Conservation (phyloP, 192 early-diverging fungal genomes). For the Podila horticola region DNA sequence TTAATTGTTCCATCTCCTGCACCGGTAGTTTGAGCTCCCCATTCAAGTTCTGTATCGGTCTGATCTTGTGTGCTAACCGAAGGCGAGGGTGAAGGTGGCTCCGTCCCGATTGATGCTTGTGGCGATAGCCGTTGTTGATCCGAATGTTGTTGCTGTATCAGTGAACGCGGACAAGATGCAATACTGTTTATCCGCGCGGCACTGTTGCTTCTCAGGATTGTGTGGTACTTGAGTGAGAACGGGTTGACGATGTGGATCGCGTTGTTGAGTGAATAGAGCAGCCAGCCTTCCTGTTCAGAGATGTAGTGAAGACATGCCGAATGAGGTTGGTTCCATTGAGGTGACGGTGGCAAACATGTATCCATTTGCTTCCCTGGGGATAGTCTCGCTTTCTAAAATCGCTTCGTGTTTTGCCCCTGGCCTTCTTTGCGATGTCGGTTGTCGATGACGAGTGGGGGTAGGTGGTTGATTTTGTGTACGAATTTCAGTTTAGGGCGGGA, state of each 20-base stretch:
- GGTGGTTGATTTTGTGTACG: background rate
- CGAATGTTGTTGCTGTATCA: background rate
- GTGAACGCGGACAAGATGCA: constrained; percentile 2
- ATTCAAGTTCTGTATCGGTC: no score
- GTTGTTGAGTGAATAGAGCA: constrained; percentile 40
- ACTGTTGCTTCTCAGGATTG: constrained; percentile 6
- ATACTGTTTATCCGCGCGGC: constrained; percentile 23
- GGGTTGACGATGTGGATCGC: constrained; percentile 45
- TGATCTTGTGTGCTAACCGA: background rate
- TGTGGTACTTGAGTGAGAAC: constrained; percentile 37
- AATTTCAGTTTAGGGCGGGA: no score
- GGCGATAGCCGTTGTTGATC: background rate
- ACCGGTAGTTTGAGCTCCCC: background rate
- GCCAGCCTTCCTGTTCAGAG: constrained; percentile 25
- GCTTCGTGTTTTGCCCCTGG: no score
- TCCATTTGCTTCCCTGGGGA: constrained; percentile 10
- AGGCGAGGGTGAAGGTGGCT: background rate
- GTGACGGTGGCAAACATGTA: constrained; percentile 36
- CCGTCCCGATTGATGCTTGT: background rate
- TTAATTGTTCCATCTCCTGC: background rate
- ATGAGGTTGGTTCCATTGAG: constrained; percentile 47
- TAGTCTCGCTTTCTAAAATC: background rate
- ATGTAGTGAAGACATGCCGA: constrained; percentile 30
- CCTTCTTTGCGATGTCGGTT: no score
- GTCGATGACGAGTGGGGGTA: background rate